Evolutionary conservation across 208 protist species (phyloP).

Genomic region (Eutreptiella sp.): DNA sequence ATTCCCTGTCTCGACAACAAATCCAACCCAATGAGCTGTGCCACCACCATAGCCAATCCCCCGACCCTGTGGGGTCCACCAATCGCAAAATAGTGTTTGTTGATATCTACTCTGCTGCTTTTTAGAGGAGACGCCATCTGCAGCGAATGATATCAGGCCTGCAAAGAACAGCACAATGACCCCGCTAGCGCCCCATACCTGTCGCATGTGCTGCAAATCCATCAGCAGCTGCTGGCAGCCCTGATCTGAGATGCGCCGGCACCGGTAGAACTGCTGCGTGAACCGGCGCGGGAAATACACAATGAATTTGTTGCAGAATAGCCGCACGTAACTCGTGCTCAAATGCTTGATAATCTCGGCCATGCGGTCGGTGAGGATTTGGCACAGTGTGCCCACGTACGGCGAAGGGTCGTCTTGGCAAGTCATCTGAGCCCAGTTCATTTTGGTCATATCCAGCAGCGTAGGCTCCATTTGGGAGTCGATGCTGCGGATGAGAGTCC

Average conservation of each 20-base stretch:
- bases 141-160: not conserved
- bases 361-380: conserved; percentile 7
- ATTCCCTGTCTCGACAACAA: no score
- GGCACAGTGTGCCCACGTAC: not conserved
- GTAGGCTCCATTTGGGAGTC: conserved; percentile 21
- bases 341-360: conserved; percentile 19
- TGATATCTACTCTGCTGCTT: not conserved
- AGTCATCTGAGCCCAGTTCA: conserved; percentile 26
- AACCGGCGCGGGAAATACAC: conserved; percentile 14
- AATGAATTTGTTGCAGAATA: conserved; percentile 35
- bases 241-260: conserved; percentile 22
- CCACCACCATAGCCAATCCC: no score
- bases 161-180: conserved; percentile 7
- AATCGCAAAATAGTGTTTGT: not conserved
- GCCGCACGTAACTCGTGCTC: not conserved
- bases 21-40: no score
- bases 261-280: conserved; percentile 26
- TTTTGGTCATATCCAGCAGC: conserved; percentile 35
- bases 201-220: conserved; percentile 27
- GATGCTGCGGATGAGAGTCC: conserved; percentile 11
- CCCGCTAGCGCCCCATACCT: no score
- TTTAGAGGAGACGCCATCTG: not conserved
- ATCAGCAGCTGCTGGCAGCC: conserved; percentile 30
- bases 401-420: conserved; percentile 29
- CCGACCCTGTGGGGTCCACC: no score